Evolutionary conservation across 768 basidiomycete species (phyloP), one percentile per base, ranked within the genome.

Genomic region (Rhodotorula taiwanensis): DNA sequence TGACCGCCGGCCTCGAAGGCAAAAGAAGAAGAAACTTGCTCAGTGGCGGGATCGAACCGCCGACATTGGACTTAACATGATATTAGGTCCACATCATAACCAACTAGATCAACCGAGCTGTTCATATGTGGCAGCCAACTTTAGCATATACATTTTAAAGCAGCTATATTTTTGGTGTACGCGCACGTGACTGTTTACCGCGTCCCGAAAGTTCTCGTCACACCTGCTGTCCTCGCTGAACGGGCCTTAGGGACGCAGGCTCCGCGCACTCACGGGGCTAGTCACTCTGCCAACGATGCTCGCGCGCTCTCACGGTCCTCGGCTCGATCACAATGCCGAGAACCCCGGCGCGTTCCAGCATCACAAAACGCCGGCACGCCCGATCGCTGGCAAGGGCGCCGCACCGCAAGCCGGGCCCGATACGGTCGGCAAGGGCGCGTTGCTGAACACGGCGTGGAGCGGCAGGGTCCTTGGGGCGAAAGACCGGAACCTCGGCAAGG

Each of bases 271-370:
- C 49, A 31, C 30, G 30, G n/a, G n/a, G n/a, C 49, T 50, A 16
- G 30, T 50, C 33, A n/a, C 34, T 20, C 36, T 18, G 8, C 23
- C 25, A 27, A 50, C 15, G 39, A 58, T 58, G 58, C 58, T 58
- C 30, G 39, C 50, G 1, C 58, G 58, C 30, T 52, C 58, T 0
- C 50, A 58, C 30, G 31, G 41, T 4, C 42, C 30, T 8, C 58
- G 58, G 5, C 42, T 58, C 9, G 58, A 58, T 42, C 58, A 51
- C 49, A 58, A 58, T 49, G 39, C 30, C 28, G 58, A 58, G 58
- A 58, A 58, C 34, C 49, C 58, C 21, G 10, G 8, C 41, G 10
- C 31, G 27, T 49, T 42, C 49, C 57, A 33, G 23, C 56, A 48
- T 18, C 42, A 42, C 50, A 58, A 58, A 49, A 58, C 58, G 30